Conservation (phyloP, 306 rosid species). For the Citrullus amarus region DNA sequence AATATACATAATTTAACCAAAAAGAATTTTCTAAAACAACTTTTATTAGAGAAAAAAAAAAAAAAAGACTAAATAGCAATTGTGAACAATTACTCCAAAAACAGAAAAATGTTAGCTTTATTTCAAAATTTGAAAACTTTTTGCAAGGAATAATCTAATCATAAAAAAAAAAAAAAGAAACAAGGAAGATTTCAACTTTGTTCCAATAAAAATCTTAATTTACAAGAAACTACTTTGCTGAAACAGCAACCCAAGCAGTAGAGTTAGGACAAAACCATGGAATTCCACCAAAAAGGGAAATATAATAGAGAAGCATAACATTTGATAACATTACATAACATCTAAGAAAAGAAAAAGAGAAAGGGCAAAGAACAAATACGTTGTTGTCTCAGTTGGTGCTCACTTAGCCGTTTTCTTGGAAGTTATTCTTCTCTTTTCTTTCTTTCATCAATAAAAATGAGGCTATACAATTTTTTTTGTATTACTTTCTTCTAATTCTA, state of each 20-base stretch:
- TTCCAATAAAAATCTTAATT: background rate
- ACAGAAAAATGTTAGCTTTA: background rate
- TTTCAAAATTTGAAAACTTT: background rate
- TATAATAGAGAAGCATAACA: background rate
- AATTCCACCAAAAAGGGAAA: slow-evolving; percentile 9
- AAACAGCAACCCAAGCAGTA: background rate
- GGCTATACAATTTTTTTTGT: background rate
- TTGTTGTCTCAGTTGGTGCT: slow-evolving; percentile 30
- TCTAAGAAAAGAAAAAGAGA: slow-evolving; percentile 7
- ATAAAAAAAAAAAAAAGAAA: background rate
- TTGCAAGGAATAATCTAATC: background rate
- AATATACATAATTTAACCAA: too few species aligned
- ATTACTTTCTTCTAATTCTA: slow-evolving; percentile 1
- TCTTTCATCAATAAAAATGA: slow-evolving; percentile 13
- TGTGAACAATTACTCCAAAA: background rate
- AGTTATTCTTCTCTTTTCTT: slow-evolving; percentile 20
- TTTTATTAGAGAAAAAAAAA: background rate
- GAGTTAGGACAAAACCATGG: slow-evolving; percentile 8
- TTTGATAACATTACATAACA: background rate
- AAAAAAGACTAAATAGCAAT: background rate
- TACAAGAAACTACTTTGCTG: background rate
- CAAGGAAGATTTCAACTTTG: background rate
- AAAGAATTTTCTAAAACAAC: background rate
- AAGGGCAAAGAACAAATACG: slow-evolving; percentile 53
- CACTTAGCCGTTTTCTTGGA: slow-evolving; percentile 49